Base-by-base conservation (phyloP, 108 stramenopile species). In the Cyclotella sp. region DNA sequence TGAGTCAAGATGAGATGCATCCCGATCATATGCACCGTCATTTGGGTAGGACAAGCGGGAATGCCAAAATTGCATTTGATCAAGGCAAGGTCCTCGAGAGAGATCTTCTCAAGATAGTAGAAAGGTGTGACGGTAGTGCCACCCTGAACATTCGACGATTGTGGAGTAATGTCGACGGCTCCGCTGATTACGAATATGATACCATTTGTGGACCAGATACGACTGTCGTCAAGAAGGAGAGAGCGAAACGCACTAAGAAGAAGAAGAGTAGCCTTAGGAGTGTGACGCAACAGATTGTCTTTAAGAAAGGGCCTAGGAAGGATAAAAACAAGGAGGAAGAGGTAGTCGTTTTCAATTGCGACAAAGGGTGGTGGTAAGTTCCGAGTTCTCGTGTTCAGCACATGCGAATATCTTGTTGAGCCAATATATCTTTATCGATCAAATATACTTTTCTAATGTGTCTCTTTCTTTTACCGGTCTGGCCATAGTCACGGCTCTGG, bases 301-400 rank as follows among this genome's bases (percentile, higher is more conserved):
- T 73, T 24, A 60, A 53, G 62, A 44, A 54, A 41, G 69, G 42
- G 21, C 63, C 22, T 16, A 53, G 46, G 41, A 73, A 15, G 42
- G 71, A 47, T 19, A 27, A 0, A 0, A 19, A 49, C 6, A 52
- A 34, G 16, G 63, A 51, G 1, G 51, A 43, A 12, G 42, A 52
- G 9, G 42, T 22, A 22, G 52, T 61, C 5, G 16, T 29, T 27
- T 73, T 73, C 42, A 27, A 16, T 53, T 73, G 73, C 41, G 18
- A 73, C 40, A 49, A 60, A 15, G 73, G 73, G 34, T 63, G 52
- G 47, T 73, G 73, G 73, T 73, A 63, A 73, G 73, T 73, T 21
- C 2, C 34, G 1, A n/a, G 24, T 26, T 1, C 4, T 34, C 34
- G 4, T 34, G 34, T 34, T 6, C 34, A 26, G 24, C 2, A 24